Conservation (phyloP, 768 basidiomycete genomes). For the Trametes punicea region DNA sequence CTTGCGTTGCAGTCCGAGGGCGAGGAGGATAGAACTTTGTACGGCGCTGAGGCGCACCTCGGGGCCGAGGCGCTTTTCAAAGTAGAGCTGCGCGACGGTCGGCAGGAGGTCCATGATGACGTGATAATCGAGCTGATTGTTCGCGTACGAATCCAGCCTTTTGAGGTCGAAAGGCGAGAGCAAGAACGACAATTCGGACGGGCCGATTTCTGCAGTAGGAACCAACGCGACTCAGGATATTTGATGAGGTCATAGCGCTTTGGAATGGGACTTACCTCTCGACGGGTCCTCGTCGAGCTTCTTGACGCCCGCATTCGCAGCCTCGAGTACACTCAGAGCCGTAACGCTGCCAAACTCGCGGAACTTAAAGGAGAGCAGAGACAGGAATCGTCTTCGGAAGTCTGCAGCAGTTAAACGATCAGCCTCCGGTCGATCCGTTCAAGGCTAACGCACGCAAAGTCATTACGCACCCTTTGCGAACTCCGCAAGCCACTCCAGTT, state of each 20-base stretch:
- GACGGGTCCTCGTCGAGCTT: slow-evolving; percentile 38
- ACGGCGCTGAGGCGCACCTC: slow-evolving; percentile 77
- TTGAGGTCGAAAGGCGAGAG: slow-evolving; percentile 94
- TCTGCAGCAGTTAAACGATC: slow-evolving; percentile 45
- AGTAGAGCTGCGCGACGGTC: slow-evolving; percentile 75
- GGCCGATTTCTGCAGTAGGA: slow-evolving; percentile 39
- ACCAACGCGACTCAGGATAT: background rate
- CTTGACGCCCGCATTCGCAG: slow-evolving; percentile 62
- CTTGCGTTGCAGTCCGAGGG: slow-evolving; percentile 87
- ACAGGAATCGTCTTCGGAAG: slow-evolving; percentile 87
- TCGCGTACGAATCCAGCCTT: slow-evolving; percentile 91
- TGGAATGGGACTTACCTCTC: slow-evolving; percentile 32
- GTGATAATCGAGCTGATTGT: slow-evolving; percentile 95
- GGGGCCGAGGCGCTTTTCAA: slow-evolving; percentile 66
- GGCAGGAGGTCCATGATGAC: slow-evolving; percentile 93
- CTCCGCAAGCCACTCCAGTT: slow-evolving; percentile 81
- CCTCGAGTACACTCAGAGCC: slow-evolving; percentile 85
- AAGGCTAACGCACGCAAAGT: background rate
- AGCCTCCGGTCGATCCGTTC: background rate
- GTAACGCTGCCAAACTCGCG: slow-evolving; percentile 88
- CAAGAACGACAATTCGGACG: slow-evolving; percentile 55
- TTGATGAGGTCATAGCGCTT: background rate
- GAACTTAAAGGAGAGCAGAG: slow-evolving; percentile 91
- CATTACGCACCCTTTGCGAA: slow-evolving; percentile 70
- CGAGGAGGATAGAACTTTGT: slow-evolving; percentile 87